Conservation (phyloP, 768 basidiomycete species). For the Tephrocybe sp. region DNA sequence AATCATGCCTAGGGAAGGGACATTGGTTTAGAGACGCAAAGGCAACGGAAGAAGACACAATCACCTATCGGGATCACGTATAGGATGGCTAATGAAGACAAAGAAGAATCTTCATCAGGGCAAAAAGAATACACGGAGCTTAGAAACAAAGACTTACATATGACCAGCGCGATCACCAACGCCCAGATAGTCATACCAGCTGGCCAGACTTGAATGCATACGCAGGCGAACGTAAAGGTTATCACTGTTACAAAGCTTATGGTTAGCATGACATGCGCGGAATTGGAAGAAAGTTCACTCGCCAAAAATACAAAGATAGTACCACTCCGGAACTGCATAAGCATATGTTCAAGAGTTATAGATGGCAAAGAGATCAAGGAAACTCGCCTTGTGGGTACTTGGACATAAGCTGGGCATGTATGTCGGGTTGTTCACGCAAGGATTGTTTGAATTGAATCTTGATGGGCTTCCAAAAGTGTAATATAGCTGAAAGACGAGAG, state of each 20-base stretch:
- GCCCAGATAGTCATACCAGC: constrained; percentile 72
- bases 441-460: constrained; percentile 49
- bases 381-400: constrained; percentile 45
- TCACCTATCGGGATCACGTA: constrained; percentile 73
- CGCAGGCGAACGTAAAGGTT: constrained; percentile 61
- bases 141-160: constrained; percentile 29
- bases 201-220: constrained; percentile 66
- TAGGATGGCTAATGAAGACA: constrained; percentile 36
- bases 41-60: constrained; percentile 17
- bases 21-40: not conserved
- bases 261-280: not conserved
- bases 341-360: not conserved
- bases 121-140: not conserved
- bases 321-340: constrained; percentile 57
- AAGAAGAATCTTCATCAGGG: not conserved
- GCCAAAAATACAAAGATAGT: constrained; percentile 56
- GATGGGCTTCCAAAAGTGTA: constrained; percentile 60
- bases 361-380: not conserved
- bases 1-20: constrained; percentile 56
- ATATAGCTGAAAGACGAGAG: constrained; percentile 31
- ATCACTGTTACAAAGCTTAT: constrained; percentile 30
- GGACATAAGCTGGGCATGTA: constrained; percentile 62
- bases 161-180: constrained; percentile 49
- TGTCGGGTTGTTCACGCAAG: constrained; percentile 55
- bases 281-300: constrained; percentile 10